A percentile compares a stretch with the other conserved stretches of the same genome.
Evolutionary conservation across 495 filamentous ascomycete genomes (phyloP).

Genomic region (Penicillium mononematosum): DNA sequence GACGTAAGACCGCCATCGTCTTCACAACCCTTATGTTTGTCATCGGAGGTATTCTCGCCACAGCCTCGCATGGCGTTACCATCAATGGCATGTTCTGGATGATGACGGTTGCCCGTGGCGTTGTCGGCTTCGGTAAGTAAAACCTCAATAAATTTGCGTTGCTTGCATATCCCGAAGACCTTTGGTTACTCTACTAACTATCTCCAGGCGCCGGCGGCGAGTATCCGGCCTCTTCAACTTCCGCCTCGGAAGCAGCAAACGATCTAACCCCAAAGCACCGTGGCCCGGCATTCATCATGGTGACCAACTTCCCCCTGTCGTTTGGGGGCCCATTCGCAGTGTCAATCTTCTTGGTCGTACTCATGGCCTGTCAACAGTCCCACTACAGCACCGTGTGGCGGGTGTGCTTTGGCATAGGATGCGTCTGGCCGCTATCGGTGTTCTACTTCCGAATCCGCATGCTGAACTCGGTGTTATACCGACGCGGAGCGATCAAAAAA

Average conservation of each 20-base stretch:
- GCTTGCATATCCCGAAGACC: neutral
- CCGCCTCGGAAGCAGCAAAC: constrained; percentile 51
- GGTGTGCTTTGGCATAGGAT: constrained; percentile 52
- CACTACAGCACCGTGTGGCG: constrained; percentile 52
- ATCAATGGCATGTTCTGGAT: constrained; percentile 55
- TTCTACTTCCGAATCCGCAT: constrained; percentile 56
- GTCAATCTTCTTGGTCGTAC: constrained; percentile 49
- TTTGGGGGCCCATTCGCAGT: constrained; percentile 52
- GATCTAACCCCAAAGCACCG: constrained; percentile 43
- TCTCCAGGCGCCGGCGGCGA: constrained; percentile 39
- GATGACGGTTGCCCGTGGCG: constrained; percentile 50
- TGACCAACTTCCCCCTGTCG: constrained; percentile 52
- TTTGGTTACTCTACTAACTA: neutral
- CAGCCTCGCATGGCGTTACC: constrained; percentile 47
- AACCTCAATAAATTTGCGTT: neutral
- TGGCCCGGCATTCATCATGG: constrained; percentile 52
- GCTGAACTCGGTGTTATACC: constrained; percentile 51
- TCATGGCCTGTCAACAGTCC: constrained; percentile 37
- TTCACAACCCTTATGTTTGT: constrained; percentile 52
- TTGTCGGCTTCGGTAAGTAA: constrained; percentile 45
- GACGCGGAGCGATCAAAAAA: constrained; percentile 47
- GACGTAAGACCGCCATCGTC: constrained; percentile 53
- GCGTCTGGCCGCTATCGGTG: constrained; percentile 48
- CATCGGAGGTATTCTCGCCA: constrained; percentile 50
- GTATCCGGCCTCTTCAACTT: constrained; percentile 47